phyloP scores from a whole-genome alignment of 2,329 filamentous ascomycete species.

The Pseudocercospora musae region DNA sequence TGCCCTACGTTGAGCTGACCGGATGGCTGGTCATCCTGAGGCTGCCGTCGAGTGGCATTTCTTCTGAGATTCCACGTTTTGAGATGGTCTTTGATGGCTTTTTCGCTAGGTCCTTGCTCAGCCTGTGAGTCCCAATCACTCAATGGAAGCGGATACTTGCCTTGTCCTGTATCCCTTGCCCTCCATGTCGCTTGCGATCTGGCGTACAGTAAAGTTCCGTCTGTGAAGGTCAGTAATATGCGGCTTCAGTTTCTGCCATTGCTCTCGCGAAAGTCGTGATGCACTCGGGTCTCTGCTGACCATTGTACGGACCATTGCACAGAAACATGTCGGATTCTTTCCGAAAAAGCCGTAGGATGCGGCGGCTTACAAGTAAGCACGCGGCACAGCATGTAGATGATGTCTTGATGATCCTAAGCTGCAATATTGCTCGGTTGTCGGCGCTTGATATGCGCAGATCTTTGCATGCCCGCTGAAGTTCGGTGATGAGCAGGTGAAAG shows the following conservation, averaged over 20 bases:
- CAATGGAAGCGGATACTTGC: neutral
- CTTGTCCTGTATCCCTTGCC: neutral
- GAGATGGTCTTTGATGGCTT: neutral
- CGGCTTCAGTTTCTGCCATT: neutral
- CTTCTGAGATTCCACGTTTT: neutral
- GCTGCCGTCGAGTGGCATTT: neutral
- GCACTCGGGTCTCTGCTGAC: neutral
- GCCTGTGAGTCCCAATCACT: neutral
- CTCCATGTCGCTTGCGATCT: neutral
- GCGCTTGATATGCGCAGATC: neutral
- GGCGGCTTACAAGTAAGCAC: neutral
- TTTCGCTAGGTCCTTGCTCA: neutral
- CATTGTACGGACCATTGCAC: neutral
- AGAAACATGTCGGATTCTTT: neutral
- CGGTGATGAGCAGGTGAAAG: neutral
- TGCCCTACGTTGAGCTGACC: no score
- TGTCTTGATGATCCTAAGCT: neutral
- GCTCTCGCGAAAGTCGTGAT: neutral
- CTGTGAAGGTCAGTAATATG: neutral
- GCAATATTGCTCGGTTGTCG: neutral
- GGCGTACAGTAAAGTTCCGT: neutral
- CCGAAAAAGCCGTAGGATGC: neutral
- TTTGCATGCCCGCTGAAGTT: neutral
- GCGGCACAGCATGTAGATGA: neutral
- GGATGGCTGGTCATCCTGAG: neutral